phyloP scores from a whole-genome alignment of 2,329 filamentous ascomycete genomes.

The Aspergillus aculeatus region DNA sequence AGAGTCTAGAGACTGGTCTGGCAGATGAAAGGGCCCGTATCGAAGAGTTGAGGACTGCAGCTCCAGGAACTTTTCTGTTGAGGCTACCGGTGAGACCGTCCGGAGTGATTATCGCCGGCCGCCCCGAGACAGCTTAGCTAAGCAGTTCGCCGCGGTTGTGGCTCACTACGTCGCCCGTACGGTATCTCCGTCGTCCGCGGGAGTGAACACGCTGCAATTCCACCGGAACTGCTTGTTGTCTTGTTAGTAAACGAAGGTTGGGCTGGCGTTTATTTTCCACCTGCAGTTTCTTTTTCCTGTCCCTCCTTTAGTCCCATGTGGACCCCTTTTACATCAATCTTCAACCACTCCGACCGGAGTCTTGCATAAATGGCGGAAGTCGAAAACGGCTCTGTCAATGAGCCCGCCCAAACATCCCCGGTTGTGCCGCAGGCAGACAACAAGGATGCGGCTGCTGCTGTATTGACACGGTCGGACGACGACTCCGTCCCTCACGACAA shows the following conservation, averaged over 20 bases:
- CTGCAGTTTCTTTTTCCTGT: constrained; percentile 19
- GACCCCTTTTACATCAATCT: constrained; percentile 25
- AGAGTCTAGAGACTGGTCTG: constrained; percentile 20
- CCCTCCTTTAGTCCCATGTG: constrained; percentile 30
- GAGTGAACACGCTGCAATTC: constrained; percentile 32
- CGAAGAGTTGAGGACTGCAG: constrained; percentile 29
- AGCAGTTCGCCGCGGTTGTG: constrained; percentile 12
- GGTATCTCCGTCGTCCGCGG: constrained; percentile 22
- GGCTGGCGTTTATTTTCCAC: constrained; percentile 9
- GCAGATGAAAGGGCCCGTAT: constrained; percentile 29
- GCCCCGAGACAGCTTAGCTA: constrained; percentile 4
- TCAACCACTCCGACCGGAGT: constrained; percentile 35
- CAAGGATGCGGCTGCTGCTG: constrained; percentile 29
- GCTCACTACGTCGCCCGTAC: constrained; percentile 21
- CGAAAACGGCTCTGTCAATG: constrained; percentile 34
- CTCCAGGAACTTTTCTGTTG: constrained; percentile 43
- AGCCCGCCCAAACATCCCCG: constrained; percentile 30
- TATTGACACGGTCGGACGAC: constrained; percentile 23
- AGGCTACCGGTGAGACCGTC: constrained; percentile 41
- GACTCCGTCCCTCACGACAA: constrained; percentile 34
- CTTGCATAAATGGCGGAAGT: constrained; percentile 44
- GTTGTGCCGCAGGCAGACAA: constrained; percentile 28
- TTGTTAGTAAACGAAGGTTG: not conserved
- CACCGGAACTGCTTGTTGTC: constrained; percentile 4
- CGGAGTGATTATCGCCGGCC: constrained; percentile 31